Conservation (phyloP, 371 early-diverging fungal species). For the Apophysomyces sp. region DNA sequence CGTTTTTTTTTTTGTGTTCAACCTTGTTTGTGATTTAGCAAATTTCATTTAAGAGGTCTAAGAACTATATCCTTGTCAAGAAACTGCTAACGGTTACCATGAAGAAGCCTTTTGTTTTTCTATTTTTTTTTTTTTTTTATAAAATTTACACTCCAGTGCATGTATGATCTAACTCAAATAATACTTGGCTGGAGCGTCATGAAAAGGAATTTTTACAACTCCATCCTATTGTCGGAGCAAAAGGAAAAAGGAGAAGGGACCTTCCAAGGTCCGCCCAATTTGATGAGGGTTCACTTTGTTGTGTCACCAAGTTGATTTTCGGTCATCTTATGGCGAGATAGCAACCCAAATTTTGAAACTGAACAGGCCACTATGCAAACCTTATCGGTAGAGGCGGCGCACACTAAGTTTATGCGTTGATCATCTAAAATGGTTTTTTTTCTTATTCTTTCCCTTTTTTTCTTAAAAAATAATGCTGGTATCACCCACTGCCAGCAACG, state of each 20-base stretch:
- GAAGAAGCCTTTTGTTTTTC: too few relatives aligned
- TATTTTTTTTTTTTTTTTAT: neutral
- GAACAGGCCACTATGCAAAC: conserved; percentile 1
- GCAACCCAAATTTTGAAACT: neutral
- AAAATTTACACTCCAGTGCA: neutral
- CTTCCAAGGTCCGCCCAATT: neutral
- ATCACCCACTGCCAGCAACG: conserved; percentile 39
- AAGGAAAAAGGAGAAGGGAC: neutral
- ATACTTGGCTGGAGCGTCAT: neutral
- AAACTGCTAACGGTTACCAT: too few relatives aligned
- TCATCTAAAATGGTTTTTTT: too few relatives aligned
- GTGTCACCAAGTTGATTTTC: neutral
- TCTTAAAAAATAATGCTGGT: neutral
- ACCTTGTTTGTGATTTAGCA: neutral
- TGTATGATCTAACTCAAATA: neutral
- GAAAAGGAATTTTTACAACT: neutral
- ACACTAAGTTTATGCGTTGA: too few relatives aligned
- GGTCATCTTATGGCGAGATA: neutral
- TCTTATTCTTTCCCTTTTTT: too few relatives aligned
- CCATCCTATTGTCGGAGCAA: conserved; percentile 1
- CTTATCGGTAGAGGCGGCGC: neutral
- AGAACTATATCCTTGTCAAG: too few relatives aligned
- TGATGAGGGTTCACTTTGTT: neutral
- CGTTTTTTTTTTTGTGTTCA: conserved; percentile 1
- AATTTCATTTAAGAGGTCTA: conserved; percentile 1